Conservation (phyloP, 2,329 filamentous ascomycete species). For the Penicillium palitans region DNA sequence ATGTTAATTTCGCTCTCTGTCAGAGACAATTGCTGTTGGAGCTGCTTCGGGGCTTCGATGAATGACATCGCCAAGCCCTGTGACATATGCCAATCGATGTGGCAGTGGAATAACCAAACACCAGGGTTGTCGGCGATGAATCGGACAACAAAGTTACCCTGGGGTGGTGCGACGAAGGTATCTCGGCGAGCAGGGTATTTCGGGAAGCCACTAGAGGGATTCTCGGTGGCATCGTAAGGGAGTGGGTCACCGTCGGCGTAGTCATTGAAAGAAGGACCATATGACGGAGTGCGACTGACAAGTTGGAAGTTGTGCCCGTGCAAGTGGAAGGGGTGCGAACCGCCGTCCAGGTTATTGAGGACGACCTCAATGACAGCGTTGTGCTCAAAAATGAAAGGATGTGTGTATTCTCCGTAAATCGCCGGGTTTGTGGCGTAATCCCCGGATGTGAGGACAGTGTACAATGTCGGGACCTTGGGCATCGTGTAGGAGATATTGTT, state of each 20-base stretch:
- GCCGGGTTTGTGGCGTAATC: slow-evolving; percentile 53
- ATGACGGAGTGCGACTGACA: slow-evolving; percentile 57
- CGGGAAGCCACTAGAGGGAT: slow-evolving; percentile 45
- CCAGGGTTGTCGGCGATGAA: slow-evolving; percentile 50
- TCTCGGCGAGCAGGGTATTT: slow-evolving; percentile 66
- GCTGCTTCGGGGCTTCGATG: slow-evolving; percentile 60
- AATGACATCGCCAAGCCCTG: slow-evolving; percentile 67
- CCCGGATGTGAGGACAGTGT: slow-evolving; percentile 40
- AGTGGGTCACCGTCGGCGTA: slow-evolving; percentile 40
- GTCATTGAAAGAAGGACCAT: slow-evolving; percentile 59
- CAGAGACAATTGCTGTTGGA: slow-evolving; percentile 63
- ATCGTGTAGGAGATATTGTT: slow-evolving; percentile 30
- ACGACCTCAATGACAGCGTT: slow-evolving; percentile 47
- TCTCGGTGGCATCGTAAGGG: slow-evolving; percentile 19
- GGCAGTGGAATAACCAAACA: slow-evolving; percentile 75
- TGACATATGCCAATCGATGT: slow-evolving; percentile 74
- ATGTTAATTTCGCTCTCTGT: slow-evolving; percentile 61
- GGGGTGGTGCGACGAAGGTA: slow-evolving; percentile 63
- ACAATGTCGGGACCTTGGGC: slow-evolving; percentile 30
- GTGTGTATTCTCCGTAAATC: slow-evolving; percentile 66
- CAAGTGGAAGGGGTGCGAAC: slow-evolving; percentile 52
- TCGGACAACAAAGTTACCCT: slow-evolving; percentile 65
- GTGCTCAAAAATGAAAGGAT: slow-evolving; percentile 48
- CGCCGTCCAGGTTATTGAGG: slow-evolving; percentile 46
- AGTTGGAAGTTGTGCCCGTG: slow-evolving; percentile 67